A percentile compares a stretch with the other conserved stretches of the same genome.
Conservation (phyloP, 331 rosid genomes). For the Dryas integrifolia region DNA sequence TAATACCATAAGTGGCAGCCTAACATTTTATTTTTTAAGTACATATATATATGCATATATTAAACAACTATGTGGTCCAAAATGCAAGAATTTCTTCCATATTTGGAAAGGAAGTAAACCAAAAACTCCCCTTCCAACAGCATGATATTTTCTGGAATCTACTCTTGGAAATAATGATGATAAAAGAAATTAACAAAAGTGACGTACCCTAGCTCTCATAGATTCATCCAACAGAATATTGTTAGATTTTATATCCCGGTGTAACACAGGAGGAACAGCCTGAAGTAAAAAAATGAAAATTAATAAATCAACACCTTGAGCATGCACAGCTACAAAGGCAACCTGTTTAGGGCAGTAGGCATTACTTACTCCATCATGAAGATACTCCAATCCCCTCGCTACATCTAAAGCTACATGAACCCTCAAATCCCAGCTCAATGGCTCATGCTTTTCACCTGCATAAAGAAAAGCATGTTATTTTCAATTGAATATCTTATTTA, state of each 20-base stretch:
- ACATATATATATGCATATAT: neutral
- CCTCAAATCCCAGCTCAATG: constrained; percentile 83
- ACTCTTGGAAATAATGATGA: neutral
- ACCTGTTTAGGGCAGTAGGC: constrained; percentile 9
- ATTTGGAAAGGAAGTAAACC: neutral
- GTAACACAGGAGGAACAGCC: constrained; percentile 98
- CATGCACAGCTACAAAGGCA: constrained; percentile 3
- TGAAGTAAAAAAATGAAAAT: constrained; percentile 31
- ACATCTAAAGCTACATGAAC: constrained; percentile 80
- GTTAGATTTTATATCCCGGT: constrained; percentile 90
- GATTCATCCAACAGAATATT: constrained; percentile 87
- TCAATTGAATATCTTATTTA: neutral
- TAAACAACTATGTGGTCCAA: neutral
- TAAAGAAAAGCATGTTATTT: constrained; percentile 4
- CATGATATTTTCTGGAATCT: neutral
- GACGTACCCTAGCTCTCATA: constrained; percentile 88
- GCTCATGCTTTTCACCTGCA: constrained; percentile 59
- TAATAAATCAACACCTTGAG: constrained; percentile 14
- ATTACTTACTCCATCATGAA: constrained; percentile 90
- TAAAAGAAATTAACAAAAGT: constrained; percentile 1
- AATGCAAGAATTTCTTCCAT: neutral
- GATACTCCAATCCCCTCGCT: constrained; percentile 96
- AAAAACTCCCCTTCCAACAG: neutral
- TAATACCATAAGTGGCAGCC: constrained; percentile 10
- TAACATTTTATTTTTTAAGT: neutral